Conservation (phyloP, 305 asterid genomes). For the Fraxinus sp. region DNA sequence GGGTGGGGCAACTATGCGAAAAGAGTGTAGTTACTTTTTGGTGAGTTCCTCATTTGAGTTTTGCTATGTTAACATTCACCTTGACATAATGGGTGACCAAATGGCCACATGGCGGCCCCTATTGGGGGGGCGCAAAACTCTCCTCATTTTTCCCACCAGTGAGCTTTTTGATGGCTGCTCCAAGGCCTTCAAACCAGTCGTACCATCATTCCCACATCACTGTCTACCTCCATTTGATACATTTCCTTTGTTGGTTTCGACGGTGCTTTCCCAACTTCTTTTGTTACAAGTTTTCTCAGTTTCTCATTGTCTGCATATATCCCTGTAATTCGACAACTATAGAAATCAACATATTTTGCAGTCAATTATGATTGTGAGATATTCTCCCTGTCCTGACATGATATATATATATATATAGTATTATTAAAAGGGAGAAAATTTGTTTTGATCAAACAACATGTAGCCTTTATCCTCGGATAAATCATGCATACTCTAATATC, state of each 20-base stretch:
- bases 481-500: not conserved
- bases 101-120: too few relatives aligned
- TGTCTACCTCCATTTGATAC: constrained; percentile 60
- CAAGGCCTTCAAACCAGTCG: constrained; percentile 63
- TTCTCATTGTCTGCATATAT: constrained; percentile 63
- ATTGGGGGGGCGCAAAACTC: too few relatives aligned
- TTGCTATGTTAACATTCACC: too few relatives aligned
- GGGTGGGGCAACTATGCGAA: not conserved
- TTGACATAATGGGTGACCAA: too few relatives aligned
- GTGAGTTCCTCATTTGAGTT: constrained; percentile 50
- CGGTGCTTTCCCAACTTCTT: constrained; percentile 51
- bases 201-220: constrained; percentile 56
- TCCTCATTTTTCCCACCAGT: constrained; percentile 53
- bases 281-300: constrained; percentile 43
- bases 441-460: not conserved
- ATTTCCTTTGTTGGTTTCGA: constrained; percentile 64
- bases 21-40: constrained; percentile 40
- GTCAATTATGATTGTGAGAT: not conserved
- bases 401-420: too few relatives aligned
- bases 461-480: not conserved
- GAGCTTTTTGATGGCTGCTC: constrained; percentile 74
- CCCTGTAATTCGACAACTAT: constrained; percentile 38
- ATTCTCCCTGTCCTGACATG: not conserved
- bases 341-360: not conserved
- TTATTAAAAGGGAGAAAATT: not conserved